A percentile compares a stretch with the other conserved stretches of the same genome.
Conservation (phyloP, 768 basidiomycete genomes). For the Neoboletus subvelutipes region DNA sequence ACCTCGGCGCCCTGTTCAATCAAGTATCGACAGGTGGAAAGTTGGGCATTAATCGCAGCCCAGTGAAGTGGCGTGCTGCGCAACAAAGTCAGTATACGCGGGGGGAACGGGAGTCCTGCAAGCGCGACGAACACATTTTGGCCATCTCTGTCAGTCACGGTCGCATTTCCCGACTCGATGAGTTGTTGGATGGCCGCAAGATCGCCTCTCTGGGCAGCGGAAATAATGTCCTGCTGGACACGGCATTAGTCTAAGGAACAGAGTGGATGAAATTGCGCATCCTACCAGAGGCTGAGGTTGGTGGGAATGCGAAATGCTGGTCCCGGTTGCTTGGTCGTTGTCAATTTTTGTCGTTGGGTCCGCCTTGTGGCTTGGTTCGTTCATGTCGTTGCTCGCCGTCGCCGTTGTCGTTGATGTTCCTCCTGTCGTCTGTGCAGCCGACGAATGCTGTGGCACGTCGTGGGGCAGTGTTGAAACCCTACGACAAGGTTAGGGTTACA, state of each 20-base stretch:
- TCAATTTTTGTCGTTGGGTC: conserved; percentile 31
- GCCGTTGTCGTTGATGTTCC: conserved; percentile 15
- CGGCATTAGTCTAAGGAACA: background rate
- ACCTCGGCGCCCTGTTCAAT: conserved; percentile 93
- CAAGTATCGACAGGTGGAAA: conserved; percentile 83
- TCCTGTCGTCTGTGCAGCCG: background rate
- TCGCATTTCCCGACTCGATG: conserved; percentile 67
- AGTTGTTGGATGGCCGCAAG: conserved; percentile 60
- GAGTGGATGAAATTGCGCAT: background rate
- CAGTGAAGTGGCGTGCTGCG: conserved; percentile 84
- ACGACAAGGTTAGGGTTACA: conserved; percentile 33
- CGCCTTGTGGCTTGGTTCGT: conserved; percentile 28
- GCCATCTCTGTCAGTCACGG: conserved; percentile 75
- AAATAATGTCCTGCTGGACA: conserved; percentile 60
- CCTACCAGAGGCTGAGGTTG: conserved; percentile 25
- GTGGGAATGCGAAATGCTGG: conserved; percentile 26
- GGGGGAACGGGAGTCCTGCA: background rate
- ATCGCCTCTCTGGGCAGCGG: conserved; percentile 88
- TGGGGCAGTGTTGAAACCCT: conserved; percentile 26
- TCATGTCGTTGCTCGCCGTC: conserved; percentile 28
- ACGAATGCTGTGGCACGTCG: conserved; percentile 12
- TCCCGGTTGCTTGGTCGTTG: conserved; percentile 29
- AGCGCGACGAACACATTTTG: conserved; percentile 64
- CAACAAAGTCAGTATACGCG: conserved; percentile 7
- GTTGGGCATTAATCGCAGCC: conserved; percentile 96